Percentiles rank a stretch among this genome's conserved stretches.
Evolutionary conservation across 768 basidiomycete species (phyloP).

Genomic region (Tephrocybe sp.): DNA sequence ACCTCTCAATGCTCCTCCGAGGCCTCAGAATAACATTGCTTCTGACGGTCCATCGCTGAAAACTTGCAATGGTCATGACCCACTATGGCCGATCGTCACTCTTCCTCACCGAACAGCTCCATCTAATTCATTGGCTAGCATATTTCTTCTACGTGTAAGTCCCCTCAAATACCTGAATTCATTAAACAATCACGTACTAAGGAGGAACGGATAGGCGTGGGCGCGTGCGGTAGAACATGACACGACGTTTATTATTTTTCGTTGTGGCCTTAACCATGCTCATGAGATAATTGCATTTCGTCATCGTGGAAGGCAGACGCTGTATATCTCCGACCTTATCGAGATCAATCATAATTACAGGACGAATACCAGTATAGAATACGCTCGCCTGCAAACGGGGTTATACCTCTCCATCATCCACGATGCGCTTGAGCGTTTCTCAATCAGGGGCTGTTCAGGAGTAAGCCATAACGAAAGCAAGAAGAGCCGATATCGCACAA

Average conservation of each 20-base stretch:
- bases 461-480: neutral
- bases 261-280: slow-evolving; percentile 10
- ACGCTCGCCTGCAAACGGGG: slow-evolving; percentile 15
- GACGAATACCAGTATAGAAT: too few species aligned
- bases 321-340: slow-evolving; percentile 18
- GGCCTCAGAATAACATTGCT: too few species aligned
- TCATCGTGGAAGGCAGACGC: slow-evolving; percentile 17
- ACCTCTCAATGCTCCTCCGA: too few species aligned
- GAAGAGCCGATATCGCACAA: neutral
- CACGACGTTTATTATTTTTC: slow-evolving; percentile 18
- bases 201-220: slow-evolving; percentile 11
- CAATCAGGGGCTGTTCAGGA: neutral
- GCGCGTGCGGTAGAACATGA: slow-evolving; percentile 12
- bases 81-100: neutral
- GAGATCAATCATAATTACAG: slow-evolving; percentile 2
- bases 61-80: neutral
- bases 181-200: neutral
- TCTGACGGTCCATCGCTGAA: neutral
- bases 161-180: too few species aligned
- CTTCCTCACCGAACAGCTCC: neutral
- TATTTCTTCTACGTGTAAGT: neutral
- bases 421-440: slow-evolving; percentile 14
- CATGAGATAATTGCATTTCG: slow-evolving; percentile 17
- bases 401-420: slow-evolving; percentile 17
- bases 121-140: neutral